Conservation (phyloP, 495 filamentous ascomycete species). For the Tuber brumale region DNA sequence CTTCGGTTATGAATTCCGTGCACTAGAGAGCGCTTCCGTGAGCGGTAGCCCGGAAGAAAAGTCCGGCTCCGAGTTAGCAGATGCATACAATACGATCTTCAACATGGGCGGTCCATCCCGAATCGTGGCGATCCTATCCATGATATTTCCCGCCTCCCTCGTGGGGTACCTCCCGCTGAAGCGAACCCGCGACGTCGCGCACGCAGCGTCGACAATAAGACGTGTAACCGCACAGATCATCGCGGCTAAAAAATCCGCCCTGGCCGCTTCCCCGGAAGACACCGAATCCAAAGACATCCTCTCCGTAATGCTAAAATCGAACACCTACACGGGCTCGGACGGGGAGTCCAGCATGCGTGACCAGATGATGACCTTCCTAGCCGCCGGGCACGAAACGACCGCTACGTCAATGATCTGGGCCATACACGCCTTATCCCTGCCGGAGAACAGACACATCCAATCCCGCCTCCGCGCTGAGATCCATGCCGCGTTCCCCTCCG, state of each 20-base stretch:
- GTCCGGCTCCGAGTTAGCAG: constrained; percentile 47
- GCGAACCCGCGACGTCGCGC: neutral
- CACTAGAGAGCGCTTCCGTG: constrained; percentile 54
- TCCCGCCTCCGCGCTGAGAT: constrained; percentile 50
- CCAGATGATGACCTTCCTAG: constrained; percentile 95
- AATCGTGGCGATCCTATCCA: neutral
- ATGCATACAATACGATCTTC: constrained; percentile 61
- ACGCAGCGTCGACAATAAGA: neutral
- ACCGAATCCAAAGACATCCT: constrained; percentile 66
- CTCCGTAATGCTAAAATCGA: constrained; percentile 63
- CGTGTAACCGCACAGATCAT: neutral
- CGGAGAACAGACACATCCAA: constrained; percentile 48
- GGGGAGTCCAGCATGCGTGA: constrained; percentile 74
- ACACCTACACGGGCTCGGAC: constrained; percentile 51
- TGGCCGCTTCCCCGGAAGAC: neutral
- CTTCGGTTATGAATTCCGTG: constrained; percentile 71
- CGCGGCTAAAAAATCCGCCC: neutral
- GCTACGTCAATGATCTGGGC: constrained; percentile 55
- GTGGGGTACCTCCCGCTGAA: constrained; percentile 8
- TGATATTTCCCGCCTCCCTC: constrained; percentile 13
- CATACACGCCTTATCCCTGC: constrained; percentile 51
- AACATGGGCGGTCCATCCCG: neutral
- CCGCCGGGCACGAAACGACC: constrained; percentile 66
- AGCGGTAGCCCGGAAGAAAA: constrained; percentile 1
- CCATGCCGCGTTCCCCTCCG: constrained; percentile 51